These are phyloP conservation scores for Parsonsia alboflavescens DNA, from an alignment of 257 asterid genomes.

Conservation along the genomic window DNA sequence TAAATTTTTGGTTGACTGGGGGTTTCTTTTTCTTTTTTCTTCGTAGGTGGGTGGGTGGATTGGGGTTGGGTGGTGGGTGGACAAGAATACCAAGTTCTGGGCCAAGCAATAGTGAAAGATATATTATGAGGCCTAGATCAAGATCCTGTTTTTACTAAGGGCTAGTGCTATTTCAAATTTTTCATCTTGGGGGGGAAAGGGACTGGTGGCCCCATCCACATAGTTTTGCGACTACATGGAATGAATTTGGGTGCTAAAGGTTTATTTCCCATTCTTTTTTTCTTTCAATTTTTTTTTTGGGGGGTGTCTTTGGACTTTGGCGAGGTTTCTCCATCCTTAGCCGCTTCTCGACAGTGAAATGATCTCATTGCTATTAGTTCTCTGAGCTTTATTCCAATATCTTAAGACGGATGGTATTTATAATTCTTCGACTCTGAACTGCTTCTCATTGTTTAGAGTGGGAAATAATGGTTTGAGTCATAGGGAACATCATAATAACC, in stretches of 20 bases:
- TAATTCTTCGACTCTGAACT: not conserved
- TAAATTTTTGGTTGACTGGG: not conserved
- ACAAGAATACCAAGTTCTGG: not conserved
- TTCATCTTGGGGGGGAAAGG: not conserved
- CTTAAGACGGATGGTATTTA: too few species aligned
- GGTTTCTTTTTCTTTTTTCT: not conserved
- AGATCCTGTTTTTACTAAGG: not conserved
- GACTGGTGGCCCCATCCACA: not conserved
- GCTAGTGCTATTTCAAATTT: not conserved
- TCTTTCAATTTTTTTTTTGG: not conserved
- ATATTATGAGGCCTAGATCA: not conserved
- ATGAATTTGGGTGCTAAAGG: not conserved
- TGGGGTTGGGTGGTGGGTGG: not conserved
- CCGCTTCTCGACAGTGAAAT: not conserved
- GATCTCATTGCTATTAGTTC: not conserved
- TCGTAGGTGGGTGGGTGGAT: not conserved
- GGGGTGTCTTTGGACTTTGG: not conserved
- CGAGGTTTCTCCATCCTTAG: not conserved
- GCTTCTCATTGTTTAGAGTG: not conserved
- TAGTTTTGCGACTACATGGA: not conserved
- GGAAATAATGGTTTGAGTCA: not conserved
- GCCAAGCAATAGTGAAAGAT: not conserved
- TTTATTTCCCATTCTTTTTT: not conserved
- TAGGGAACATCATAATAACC: not conserved
- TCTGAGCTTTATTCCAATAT: not conserved